A percentile compares a stretch with the other conserved stretches of the same genome.
These are phyloP conservation scores for Leishmania braziliensis DNA, from an alignment of 208 protist genomes.

Conservation along the genomic window DNA sequence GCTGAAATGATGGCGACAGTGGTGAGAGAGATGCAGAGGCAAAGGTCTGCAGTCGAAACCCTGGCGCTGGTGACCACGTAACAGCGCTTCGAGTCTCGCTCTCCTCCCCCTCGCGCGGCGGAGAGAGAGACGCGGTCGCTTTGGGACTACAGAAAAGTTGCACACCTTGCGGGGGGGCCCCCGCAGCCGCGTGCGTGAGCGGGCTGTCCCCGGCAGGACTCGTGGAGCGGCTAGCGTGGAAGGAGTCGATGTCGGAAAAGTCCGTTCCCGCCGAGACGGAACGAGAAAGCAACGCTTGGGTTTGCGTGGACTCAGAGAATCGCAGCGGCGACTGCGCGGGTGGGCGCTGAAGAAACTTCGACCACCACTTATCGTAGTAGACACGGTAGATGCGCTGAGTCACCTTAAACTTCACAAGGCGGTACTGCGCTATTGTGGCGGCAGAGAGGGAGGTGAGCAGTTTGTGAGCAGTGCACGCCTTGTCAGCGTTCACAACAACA, in stretches of 20 bases:
- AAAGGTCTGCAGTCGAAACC: conserved; percentile 1
- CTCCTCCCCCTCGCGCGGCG: not conserved
- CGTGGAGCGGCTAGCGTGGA: conserved; percentile 12
- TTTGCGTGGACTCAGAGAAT: not conserved
- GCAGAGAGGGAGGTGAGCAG: conserved; percentile 28
- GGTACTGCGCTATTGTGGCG: conserved; percentile 40
- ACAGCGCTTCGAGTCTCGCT: not conserved
- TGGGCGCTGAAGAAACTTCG: not conserved
- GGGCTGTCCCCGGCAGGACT: not conserved
- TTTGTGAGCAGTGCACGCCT: conserved; percentile 10
- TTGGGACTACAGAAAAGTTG: not conserved
- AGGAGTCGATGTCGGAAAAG: conserved; percentile 29
- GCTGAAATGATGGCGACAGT: not conserved
- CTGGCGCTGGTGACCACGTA: not conserved
- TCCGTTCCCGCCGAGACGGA: conserved; percentile 11
- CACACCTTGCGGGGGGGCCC: not conserved
- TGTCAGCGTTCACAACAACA: conserved; percentile 8
- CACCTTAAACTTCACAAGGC: conserved; percentile 41
- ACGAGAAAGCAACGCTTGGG: not conserved
- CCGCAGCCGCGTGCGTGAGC: not conserved
- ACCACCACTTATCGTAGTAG: conserved; percentile 56
- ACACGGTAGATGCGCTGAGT: conserved; percentile 38
- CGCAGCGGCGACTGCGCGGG: not conserved
- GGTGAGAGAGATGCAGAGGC: not conserved
- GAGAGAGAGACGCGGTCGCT: not conserved